Percentiles rank a stretch among this genome's conserved stretches.
phyloP scores from a whole-genome alignment of 108 stramenopile species.

The Skeletonema grethae region DNA sequence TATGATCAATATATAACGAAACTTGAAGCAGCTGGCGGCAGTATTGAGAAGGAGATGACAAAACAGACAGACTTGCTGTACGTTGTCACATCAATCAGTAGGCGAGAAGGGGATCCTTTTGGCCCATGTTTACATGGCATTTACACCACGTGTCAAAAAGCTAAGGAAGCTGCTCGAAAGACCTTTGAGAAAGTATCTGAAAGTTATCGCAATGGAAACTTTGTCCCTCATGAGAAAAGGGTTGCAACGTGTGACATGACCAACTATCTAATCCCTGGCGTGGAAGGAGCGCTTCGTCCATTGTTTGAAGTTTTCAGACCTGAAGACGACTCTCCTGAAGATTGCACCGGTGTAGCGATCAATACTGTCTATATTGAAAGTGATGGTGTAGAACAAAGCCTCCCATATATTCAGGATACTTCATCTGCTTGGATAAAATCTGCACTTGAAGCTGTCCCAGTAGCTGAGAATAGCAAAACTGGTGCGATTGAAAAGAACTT shows the following conservation, averaged over 20 bases:
- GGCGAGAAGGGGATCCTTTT: neutral
- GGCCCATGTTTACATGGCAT: neutral
- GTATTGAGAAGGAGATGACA: neutral
- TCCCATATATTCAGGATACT: neutral
- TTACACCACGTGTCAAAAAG: neutral
- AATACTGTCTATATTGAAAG: neutral
- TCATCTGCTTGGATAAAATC: neutral
- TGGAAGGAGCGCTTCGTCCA: neutral
- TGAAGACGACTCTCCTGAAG: neutral
- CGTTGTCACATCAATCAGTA: neutral
- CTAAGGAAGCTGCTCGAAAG: neutral
- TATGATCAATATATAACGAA: too few relatives aligned
- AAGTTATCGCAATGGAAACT: neutral
- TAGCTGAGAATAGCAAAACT: neutral
- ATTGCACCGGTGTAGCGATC: neutral
- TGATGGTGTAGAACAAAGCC: neutral
- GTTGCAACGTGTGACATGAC: neutral
- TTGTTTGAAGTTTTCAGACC: neutral
- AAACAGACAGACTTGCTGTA: neutral
- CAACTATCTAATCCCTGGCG: neutral
- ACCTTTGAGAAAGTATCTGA: neutral
- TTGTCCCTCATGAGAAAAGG: neutral
- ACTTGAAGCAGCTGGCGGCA: neutral
- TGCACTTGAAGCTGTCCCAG: neutral
- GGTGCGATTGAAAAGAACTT: neutral